Evolutionary conservation across 169 alveolate genomes (phyloP).

Genomic region (Theileria parva): DNA sequence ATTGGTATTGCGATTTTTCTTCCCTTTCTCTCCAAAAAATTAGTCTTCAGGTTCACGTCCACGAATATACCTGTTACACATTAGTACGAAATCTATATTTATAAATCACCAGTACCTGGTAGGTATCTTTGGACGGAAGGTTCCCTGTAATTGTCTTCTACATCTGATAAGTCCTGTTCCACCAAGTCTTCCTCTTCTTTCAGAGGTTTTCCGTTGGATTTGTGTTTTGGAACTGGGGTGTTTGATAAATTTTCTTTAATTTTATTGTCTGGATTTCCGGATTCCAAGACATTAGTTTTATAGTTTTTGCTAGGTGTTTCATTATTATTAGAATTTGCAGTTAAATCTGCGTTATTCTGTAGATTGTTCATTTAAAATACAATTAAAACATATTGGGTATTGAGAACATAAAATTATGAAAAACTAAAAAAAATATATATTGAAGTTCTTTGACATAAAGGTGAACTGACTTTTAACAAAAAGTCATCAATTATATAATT

Average conservation of each 20-base stretch:
- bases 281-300: conserved; percentile 1
- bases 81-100: not conserved
- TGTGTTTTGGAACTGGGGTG: not conserved
- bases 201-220: conserved; percentile 15
- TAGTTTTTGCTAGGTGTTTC: not conserved
- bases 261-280: not conserved
- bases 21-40: conserved; percentile 16
- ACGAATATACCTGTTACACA: conserved; percentile 46
- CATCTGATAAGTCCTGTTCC: conserved; percentile 70
- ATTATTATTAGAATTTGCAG: not conserved
- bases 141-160: conserved; percentile 37
- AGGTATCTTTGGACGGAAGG: conserved; percentile 53
- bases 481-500: not conserved
- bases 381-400: not conserved
- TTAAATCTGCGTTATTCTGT: not conserved
- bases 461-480: not conserved
- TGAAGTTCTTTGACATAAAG: not conserved
- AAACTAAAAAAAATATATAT: not conserved
- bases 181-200: conserved; percentile 33
- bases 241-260: not conserved
- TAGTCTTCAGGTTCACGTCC: conserved; percentile 49
- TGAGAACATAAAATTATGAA: not conserved
- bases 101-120: conserved; percentile 39
- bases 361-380: conserved; percentile 9
- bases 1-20: conserved; percentile 29